Conservation (phyloP, 1,284 basidiomycete species). For the Neolentinus lepideus region DNA sequence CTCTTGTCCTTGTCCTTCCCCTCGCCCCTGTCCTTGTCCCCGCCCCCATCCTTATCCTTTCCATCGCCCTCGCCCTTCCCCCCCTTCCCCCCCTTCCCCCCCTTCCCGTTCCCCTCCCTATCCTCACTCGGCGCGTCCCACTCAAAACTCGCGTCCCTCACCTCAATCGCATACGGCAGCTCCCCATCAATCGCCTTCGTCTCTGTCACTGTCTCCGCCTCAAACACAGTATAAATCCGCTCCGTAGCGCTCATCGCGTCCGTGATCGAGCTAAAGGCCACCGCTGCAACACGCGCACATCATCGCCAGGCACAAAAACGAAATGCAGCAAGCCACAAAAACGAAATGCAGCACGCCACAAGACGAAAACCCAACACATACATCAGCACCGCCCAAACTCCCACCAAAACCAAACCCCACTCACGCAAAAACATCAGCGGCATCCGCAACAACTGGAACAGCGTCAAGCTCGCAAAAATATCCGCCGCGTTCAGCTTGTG, state of each 20-base stretch:
- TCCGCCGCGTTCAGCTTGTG: constrained; percentile 62
- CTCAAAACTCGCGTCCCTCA: neutral
- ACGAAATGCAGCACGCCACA: too few relatives aligned
- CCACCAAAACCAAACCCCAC: too few relatives aligned
- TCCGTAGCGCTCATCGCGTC: constrained; percentile 1
- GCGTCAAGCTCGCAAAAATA: constrained; percentile 77
- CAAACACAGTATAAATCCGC: constrained; percentile 1
- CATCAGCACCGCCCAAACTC: too few relatives aligned
- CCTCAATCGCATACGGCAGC: neutral
- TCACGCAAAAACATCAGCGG: constrained; percentile 73
- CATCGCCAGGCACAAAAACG: too few relatives aligned
- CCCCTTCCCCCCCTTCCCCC: neutral
- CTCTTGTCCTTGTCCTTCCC: constrained; percentile 12
- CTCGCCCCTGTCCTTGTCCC: constrained; percentile 8
- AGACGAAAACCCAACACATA: too few relatives aligned
- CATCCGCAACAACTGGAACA: constrained; percentile 73
- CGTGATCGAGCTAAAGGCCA: constrained; percentile 1
- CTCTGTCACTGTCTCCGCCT: neutral
- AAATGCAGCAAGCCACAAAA: too few relatives aligned
- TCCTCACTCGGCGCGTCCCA: constrained; percentile 1
- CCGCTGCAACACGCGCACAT: neutral
- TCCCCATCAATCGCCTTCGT: neutral
- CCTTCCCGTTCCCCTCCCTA: too few relatives aligned
- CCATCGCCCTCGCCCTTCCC: constrained; percentile 17
- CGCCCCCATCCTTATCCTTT: constrained; percentile 5